Percentiles rank a stretch among this genome's conserved stretches.
Conservation (phyloP, 2,329 filamentous ascomycete genomes). For the Rhexocercosporidium sp. region DNA sequence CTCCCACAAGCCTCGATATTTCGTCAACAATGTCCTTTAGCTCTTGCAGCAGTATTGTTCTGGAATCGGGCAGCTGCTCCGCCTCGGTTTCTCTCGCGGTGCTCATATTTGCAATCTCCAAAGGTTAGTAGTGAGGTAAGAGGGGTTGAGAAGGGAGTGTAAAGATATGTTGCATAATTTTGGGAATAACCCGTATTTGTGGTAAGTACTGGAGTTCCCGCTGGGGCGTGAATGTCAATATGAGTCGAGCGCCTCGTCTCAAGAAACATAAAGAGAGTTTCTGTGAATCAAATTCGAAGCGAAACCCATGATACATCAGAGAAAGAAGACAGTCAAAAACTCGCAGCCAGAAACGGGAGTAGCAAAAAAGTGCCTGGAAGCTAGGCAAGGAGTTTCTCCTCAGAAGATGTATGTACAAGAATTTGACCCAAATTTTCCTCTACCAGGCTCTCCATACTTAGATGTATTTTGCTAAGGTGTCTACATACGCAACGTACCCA, state of each 20-base stretch:
- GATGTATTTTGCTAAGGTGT: neutral
- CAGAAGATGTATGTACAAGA: slow-evolving; percentile 1
- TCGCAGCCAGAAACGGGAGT: no score
- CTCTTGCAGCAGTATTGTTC: neutral
- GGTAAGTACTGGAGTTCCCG: no score
- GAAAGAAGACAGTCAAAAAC: no score
- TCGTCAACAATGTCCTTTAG: neutral
- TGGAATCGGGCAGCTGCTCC: neutral
- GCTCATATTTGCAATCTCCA: neutral
- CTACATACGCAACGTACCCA: neutral
- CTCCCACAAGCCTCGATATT: neutral
- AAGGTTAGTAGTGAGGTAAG: no score
- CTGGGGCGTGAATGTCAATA: no score
- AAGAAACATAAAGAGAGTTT: no score
- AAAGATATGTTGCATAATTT: no score
- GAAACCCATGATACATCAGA: no score
- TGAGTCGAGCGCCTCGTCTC: no score
- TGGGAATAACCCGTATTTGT: no score
- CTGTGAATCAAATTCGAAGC: no score
- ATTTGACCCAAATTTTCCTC: neutral
- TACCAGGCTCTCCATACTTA: neutral
- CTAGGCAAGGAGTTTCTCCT: neutral
- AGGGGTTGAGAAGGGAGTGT: neutral
- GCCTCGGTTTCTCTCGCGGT: neutral
- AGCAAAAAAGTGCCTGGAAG: neutral